Conservation (phyloP, 495 filamentous ascomycete species). For the Tetracladium setigerum region DNA sequence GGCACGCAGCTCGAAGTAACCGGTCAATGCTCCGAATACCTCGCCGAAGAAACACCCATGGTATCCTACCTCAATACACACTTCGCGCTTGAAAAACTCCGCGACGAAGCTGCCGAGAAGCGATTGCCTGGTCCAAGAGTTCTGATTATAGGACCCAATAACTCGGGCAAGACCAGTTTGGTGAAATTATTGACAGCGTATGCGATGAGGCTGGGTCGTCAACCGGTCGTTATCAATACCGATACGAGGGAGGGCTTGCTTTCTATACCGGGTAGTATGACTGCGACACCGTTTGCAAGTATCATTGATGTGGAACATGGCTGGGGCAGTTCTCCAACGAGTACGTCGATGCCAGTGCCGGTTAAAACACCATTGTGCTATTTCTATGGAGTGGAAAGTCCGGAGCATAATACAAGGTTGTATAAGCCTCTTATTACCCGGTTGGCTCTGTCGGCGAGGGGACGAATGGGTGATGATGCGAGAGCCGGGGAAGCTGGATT, state of each 20-base stretch:
- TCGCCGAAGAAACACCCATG: slow-evolving; percentile 80
- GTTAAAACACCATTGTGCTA: slow-evolving; percentile 93
- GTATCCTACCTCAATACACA: slow-evolving; percentile 78
- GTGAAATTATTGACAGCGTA: slow-evolving; percentile 76
- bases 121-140: slow-evolving; percentile 62
- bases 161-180: slow-evolving; percentile 79
- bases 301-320: slow-evolving; percentile 87
- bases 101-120: slow-evolving; percentile 32
- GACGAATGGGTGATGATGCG: slow-evolving; percentile 71
- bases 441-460: slow-evolving; percentile 71
- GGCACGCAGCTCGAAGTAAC: slow-evolving; percentile 77
- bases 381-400: slow-evolving; percentile 68
- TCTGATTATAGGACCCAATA: slow-evolving; percentile 72
- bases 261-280: slow-evolving; percentile 75
- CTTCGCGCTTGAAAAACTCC: slow-evolving; percentile 40
- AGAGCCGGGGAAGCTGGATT: slow-evolving; percentile 63
- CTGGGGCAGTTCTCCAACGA: slow-evolving; percentile 86
- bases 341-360: slow-evolving; percentile 76
- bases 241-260: slow-evolving; percentile 84
- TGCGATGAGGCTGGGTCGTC: slow-evolving; percentile 65
- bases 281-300: slow-evolving; percentile 71
- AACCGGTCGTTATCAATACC: slow-evolving; percentile 78
- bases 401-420: slow-evolving; percentile 64
- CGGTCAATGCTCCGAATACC: slow-evolving; percentile 51
- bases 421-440: slow-evolving; percentile 69